A percentile compares a stretch with the other conserved stretches of the same genome.
Conservation (phyloP, 805 yeast genomes). For the Yamadazyma sp. region DNA sequence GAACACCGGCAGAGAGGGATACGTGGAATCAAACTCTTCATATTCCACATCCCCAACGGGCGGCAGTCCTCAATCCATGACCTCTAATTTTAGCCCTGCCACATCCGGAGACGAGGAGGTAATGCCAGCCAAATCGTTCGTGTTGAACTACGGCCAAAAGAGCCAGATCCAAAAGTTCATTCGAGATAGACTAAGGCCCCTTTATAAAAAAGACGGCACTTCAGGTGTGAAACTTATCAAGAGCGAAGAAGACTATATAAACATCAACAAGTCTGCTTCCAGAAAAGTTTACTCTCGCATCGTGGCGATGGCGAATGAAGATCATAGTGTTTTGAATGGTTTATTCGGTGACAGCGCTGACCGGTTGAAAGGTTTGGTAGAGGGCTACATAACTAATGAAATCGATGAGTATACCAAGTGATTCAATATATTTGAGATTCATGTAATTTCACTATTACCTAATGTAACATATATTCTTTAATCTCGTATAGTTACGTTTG, state of each 20-base stretch:
- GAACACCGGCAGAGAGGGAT: too few relatives aligned
- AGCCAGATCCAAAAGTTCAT: constrained; percentile 56
- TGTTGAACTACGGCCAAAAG: constrained; percentile 47
- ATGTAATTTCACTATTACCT: too few relatives aligned
- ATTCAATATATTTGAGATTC: too few relatives aligned
- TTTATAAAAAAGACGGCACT: constrained; percentile 36
- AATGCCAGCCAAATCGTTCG: constrained; percentile 9
- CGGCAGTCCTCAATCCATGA: constrained; percentile 14
- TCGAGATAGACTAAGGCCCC: constrained; percentile 49
- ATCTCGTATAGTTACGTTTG: too few relatives aligned
- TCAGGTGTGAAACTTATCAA: constrained; percentile 26
- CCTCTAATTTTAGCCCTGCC: constrained; percentile 11
- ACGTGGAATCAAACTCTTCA: not conserved
- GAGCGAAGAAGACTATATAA: constrained; percentile 49
- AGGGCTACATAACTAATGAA: constrained; percentile 24
- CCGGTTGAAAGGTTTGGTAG: constrained; percentile 23
- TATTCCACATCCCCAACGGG: constrained; percentile 9
- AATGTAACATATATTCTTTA: too few relatives aligned
- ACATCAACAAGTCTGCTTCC: constrained; percentile 62
- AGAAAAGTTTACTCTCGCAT: constrained; percentile 51
- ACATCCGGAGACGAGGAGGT: constrained; percentile 8
- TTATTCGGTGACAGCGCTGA: constrained; percentile 20
- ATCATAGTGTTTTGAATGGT: constrained; percentile 12
- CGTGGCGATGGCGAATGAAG: constrained; percentile 15
- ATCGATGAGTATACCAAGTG: constrained; percentile 14